These are phyloP conservation scores for Scheffersomyces titani DNA, from an alignment of 1,139 yeast species.

Conservation along the genomic window DNA sequence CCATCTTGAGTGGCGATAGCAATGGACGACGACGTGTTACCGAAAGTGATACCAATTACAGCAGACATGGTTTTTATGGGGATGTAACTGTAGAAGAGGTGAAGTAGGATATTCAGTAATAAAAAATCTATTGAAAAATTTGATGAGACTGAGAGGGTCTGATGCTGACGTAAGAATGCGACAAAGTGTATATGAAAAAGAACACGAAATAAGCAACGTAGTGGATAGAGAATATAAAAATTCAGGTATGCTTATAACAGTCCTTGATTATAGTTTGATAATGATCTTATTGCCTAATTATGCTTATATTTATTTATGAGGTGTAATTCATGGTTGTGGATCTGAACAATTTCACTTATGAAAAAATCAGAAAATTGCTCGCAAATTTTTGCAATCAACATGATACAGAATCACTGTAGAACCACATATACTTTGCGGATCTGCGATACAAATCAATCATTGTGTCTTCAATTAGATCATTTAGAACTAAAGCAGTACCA, in stretches of 20 bases:
- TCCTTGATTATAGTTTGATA: background rate
- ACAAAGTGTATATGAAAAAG: background rate
- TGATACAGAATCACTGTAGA: background rate
- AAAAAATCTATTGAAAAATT: conserved; percentile 2
- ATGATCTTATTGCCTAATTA: background rate
- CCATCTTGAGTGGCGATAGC: conserved; percentile 89
- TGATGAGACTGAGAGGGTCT: conserved; percentile 1
- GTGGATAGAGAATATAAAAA: background rate
- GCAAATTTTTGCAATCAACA: background rate
- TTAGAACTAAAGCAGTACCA: no score
- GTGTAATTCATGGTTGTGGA: background rate
- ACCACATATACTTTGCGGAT: background rate
- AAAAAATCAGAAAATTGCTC: background rate
- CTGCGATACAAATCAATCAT: no score
- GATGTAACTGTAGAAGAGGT: background rate
- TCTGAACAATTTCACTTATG: background rate
- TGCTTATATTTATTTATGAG: background rate
- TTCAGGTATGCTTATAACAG: background rate
- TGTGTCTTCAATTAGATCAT: no score
- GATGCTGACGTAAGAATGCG: background rate
- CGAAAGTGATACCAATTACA: conserved; percentile 93
- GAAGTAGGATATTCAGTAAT: background rate
- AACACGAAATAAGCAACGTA: background rate
- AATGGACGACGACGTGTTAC: conserved; percentile 93
- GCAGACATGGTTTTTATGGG: conserved; percentile 30